Percentiles rank a stretch among this genome's conserved stretches.
phyloP scores from a whole-genome alignment of 768 basidiomycete genomes.

The Royoungia palumana region DNA sequence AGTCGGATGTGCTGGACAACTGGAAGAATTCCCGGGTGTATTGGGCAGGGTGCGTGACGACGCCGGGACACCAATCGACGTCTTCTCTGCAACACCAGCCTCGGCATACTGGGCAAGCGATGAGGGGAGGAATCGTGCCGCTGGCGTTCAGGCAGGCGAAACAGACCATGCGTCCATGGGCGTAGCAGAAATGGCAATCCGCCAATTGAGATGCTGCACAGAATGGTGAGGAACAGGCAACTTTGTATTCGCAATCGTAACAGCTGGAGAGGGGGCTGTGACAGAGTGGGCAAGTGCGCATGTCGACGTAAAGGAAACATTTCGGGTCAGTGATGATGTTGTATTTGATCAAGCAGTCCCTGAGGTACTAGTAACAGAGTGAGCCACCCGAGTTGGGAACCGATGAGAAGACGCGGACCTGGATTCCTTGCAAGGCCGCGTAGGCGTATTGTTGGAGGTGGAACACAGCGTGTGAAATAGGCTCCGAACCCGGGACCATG shows the following conservation, averaged over 20 bases:
- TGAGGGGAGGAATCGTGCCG: conserved; percentile 1
- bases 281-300: conserved; percentile 3
- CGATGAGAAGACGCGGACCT: not conserved
- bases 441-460: not conserved
- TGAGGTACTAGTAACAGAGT: not conserved
- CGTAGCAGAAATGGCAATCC: not conserved
- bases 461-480: not conserved
- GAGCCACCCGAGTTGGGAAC: not conserved
- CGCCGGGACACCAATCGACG: conserved; percentile 14
- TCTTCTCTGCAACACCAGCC: conserved; percentile 14
- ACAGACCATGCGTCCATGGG: not conserved
- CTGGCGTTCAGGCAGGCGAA: conserved; percentile 1
- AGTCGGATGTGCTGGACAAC: conserved; percentile 1
- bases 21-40: conserved; percentile 5
- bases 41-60: conserved; percentile 3
- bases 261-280: not conserved
- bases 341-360: not conserved
- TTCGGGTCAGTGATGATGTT: not conserved
- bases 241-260: not conserved
- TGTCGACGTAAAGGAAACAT: not conserved
- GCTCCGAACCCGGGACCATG: not conserved
- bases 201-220: not conserved
- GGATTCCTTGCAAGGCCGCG: not conserved
- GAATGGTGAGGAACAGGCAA: not conserved
- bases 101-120: conserved; percentile 6